Base-by-base conservation (phyloP, 352 stramenopile species). In the Globisporangium emineosum region DNA sequence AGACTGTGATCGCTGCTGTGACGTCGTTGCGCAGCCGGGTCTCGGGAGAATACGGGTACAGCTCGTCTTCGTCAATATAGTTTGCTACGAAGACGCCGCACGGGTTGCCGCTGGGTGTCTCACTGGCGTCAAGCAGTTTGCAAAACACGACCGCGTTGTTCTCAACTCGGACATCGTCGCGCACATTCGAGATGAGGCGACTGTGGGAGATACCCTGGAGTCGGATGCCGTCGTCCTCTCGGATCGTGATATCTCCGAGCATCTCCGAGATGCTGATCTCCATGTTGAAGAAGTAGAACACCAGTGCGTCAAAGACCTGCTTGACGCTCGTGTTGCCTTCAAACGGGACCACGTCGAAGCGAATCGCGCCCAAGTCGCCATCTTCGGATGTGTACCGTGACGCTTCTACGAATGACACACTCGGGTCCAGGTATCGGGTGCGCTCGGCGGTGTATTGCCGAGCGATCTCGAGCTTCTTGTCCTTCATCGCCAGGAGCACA, bases 381-480 rank as follows among this genome's bases (percentile, higher is more conserved):
- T 10, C 15, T 13, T 3, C 12, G 4, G 13, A 19, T 0, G 17
- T 37, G 27, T 37, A 56, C 3, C 27, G 25, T 3, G 50, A 56
- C 1, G 12, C 25, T n/a, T 56, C 55, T 1, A 23, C 37, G 13
- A 72, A 76, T 21, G 77, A 62, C 5, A 50, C 61, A 9, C 72
- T 53, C 35, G 76, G 60, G 33, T 68, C 62, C 65, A 86, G 70
- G 21, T 73, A 76, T 2, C 59, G 66, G n/a, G 69, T 72, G 5
- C 75, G 73, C 58, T 77, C 73, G 0, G 70, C 66, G 3, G 79
- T 53, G 29, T 82, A 76, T 25, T 63, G 55, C 9, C 72, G 54
- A 9, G 67, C 68, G 10, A 77, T 68, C n/a, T 71, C 30, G 13
- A 86, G 56, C 25, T 69, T 70, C 52, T 75, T 59, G 43, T 68